A percentile compares a stretch with the other conserved stretches of the same genome.
Evolutionary conservation across 78 protist species (phyloP).

Genomic region (Diacronema lutheri): DNA sequence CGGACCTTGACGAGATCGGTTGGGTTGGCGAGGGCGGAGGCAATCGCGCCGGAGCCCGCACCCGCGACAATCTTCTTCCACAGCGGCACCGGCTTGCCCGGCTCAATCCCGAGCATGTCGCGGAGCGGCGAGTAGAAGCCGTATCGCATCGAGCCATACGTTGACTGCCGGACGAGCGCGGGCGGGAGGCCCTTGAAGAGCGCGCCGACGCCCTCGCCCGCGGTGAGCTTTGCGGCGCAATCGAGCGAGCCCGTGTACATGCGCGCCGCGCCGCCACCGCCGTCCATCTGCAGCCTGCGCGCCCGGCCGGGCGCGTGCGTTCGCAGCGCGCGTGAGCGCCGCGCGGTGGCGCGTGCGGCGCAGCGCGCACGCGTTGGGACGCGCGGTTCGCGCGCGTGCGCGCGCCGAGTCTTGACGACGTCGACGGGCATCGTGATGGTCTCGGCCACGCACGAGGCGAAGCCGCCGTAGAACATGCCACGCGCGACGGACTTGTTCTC

Average conservation of each 20-base stretch:
- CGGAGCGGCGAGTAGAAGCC: not conserved
- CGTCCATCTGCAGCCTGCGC: slow-evolving; percentile 9
- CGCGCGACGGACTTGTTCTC: not conserved
- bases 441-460: slow-evolving; percentile 33
- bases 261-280: not conserved
- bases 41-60: not conserved
- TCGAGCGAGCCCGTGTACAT: not conserved
- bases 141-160: slow-evolving; percentile 5
- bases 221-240: not conserved
- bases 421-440: slow-evolving; percentile 23
- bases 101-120: not conserved
- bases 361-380: no score
- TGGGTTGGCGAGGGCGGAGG: slow-evolving; percentile 21
- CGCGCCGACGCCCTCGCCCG: not conserved
- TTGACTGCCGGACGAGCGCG: slow-evolving; percentile 15
- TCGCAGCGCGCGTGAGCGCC: no score
- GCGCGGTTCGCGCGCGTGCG: no score
- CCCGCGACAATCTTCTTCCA: slow-evolving; percentile 18
- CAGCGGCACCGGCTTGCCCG: not conserved
- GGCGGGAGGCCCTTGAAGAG: slow-evolving; percentile 25
- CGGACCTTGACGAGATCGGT: slow-evolving; percentile 12
- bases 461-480: slow-evolving; percentile 19
- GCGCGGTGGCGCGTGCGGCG: no score
- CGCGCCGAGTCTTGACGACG: not conserved
- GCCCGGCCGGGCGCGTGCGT: no score